Conservation (phyloP, 2,329 filamentous ascomycete genomes). For the Cercospora citrullina region DNA sequence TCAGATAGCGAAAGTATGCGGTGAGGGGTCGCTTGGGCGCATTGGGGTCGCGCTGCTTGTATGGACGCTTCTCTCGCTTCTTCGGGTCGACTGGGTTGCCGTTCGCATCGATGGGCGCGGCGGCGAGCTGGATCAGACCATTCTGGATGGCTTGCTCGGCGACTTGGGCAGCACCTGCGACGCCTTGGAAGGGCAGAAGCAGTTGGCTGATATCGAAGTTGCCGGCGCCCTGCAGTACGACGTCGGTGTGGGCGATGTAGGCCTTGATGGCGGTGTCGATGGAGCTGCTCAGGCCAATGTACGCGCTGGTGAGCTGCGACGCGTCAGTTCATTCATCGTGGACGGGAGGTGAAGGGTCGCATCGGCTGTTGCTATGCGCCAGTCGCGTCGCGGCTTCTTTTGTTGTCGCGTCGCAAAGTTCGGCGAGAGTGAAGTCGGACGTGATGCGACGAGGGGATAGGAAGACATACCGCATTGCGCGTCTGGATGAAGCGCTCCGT, state of each 20-base stretch:
- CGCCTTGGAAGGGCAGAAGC: slow-evolving; percentile 32
- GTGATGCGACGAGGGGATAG: not conserved
- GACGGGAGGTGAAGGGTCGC: not conserved
- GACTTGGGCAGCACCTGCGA: slow-evolving; percentile 30
- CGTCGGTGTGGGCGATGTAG: slow-evolving; percentile 85
- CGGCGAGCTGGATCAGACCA: slow-evolving; percentile 14
- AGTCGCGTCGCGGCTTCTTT: not conserved
- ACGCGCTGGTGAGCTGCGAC: slow-evolving; percentile 69
- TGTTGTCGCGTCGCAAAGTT: slow-evolving; percentile 1
- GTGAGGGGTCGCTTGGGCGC: slow-evolving; percentile 92
- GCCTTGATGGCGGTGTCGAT: slow-evolving; percentile 78
- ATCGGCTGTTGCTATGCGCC: slow-evolving; percentile 3
- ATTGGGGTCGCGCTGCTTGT: slow-evolving; percentile 73
- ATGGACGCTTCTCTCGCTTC: slow-evolving; percentile 38
- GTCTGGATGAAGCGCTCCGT: slow-evolving; percentile 27
- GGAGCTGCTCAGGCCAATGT: slow-evolving; percentile 75
- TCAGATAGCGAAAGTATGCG: slow-evolving; percentile 93
- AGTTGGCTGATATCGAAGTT: slow-evolving; percentile 38
- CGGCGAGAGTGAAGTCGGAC: not conserved
- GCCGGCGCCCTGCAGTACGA: slow-evolving; percentile 62
- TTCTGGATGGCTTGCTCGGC: slow-evolving; percentile 26
- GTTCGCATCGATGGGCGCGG: slow-evolving; percentile 9
- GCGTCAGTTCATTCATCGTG: slow-evolving; percentile 1
- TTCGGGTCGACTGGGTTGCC: slow-evolving; percentile 26
- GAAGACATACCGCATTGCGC: slow-evolving; percentile 27